A percentile compares a stretch with the other conserved stretches of the same genome.
Conservation (phyloP, 1,284 basidiomycete species). For the Exsudoporus floridanus region DNA sequence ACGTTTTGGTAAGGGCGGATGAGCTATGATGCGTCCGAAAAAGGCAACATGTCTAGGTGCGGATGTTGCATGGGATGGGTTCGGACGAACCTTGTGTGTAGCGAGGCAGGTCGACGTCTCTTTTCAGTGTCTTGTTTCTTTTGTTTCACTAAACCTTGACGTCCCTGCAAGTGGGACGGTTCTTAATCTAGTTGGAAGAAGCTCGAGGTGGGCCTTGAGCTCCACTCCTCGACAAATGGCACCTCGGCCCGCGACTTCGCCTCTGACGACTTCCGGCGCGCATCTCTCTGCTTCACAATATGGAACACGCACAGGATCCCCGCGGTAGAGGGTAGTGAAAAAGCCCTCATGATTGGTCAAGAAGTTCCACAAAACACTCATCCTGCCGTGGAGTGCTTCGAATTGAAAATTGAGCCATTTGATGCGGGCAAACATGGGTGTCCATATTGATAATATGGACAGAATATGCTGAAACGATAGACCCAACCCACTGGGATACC, state of each 20-base stretch:
- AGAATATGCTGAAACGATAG: constrained; percentile 5
- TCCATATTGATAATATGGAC: constrained; percentile 26
- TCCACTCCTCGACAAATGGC: constrained; percentile 25
- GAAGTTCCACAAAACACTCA: constrained; percentile 13
- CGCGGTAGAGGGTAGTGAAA: constrained; percentile 29
- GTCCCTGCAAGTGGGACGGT: neutral
- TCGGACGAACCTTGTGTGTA: neutral
- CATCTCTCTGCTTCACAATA: constrained; percentile 24
- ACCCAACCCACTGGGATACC: constrained; percentile 23
- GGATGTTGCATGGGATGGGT: constrained; percentile 21
- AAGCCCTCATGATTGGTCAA: constrained; percentile 21
- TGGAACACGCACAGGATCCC: constrained; percentile 33
- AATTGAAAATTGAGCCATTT: constrained; percentile 33
- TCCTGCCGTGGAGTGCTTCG: constrained; percentile 25
- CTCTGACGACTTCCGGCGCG: constrained; percentile 17
- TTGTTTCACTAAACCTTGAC: neutral
- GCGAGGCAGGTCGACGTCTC: neutral
- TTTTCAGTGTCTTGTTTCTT: neutral
- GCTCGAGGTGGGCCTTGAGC: constrained; percentile 1
- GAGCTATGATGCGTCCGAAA: constrained; percentile 18
- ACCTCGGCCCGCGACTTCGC: constrained; percentile 12
- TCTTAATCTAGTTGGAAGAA: constrained; percentile 7
- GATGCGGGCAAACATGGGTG: constrained; percentile 19
- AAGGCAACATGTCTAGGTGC: constrained; percentile 23
- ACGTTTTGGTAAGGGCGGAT: constrained; percentile 15